Evolutionary conservation across 306 rosid genomes (phyloP).

Genomic region (Adenanthera pavonina): DNA sequence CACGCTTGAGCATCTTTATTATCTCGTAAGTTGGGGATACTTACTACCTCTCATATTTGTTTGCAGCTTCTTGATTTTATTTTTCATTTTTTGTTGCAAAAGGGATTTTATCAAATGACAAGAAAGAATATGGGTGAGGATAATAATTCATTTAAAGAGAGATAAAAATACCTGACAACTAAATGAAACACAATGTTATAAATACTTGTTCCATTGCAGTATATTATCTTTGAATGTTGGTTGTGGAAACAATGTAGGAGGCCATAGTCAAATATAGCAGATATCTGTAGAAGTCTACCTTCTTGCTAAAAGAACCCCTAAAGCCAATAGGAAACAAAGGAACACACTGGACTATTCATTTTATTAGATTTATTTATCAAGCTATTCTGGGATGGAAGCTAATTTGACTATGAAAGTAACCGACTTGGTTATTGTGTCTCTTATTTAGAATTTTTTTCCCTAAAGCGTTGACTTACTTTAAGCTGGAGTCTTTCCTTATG

Average conservation of each 20-base stretch:
- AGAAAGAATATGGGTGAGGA: not conserved
- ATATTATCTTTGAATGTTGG: not conserved
- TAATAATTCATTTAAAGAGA: not conserved
- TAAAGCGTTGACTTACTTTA: conserved; percentile 7
- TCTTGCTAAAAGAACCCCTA: not conserved
- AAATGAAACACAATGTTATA: not conserved
- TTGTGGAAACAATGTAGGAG: not conserved
- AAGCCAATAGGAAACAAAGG: not conserved
- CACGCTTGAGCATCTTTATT: conserved; percentile 88
- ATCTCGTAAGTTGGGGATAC: conserved; percentile 70
- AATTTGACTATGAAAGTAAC: not conserved
- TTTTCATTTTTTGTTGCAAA: not conserved
- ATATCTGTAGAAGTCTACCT: not conserved
- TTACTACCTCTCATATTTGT: not conserved
- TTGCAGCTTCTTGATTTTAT: conserved; percentile 18
- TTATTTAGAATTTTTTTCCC: not conserved
- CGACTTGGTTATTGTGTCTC: not conserved
- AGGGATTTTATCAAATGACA: not conserved
- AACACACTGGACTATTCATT: not conserved
- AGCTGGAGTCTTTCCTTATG: conserved; percentile 3
- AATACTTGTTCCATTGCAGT: not conserved
- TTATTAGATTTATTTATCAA: not conserved
- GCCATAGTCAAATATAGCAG: not conserved
- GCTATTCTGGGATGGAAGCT: not conserved
- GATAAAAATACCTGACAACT: not conserved